Percentiles rank a stretch among this genome's conserved stretches.
These are phyloP conservation scores for Carpinus viminea DNA, from an alignment of 306 rosid genomes.

Conservation along the genomic window DNA sequence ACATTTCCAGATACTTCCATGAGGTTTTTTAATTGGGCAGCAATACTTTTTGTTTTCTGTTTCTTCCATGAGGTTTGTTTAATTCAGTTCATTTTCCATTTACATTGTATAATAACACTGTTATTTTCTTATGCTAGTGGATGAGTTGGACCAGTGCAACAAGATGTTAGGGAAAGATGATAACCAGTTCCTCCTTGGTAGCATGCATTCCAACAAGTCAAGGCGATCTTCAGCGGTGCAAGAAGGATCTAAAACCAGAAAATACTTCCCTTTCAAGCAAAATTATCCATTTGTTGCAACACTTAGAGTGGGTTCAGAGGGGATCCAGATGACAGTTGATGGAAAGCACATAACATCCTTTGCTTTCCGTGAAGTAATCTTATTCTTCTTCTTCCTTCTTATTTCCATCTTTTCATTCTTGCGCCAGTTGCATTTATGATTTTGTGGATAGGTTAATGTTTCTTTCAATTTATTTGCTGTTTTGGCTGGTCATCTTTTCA, in stretches of 20 bases:
- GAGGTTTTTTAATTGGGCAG: not conserved
- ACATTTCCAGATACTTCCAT: not conserved
- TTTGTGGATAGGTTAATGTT: conserved; percentile 14
- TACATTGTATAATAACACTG: conserved; percentile 21
- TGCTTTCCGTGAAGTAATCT: conserved; percentile 83
- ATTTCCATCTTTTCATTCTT: not conserved
- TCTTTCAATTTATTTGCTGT: conserved; percentile 32
- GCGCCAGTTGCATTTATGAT: conserved; percentile 14
- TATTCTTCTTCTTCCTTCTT: conserved; percentile 7
- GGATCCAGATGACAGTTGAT: conserved; percentile 99
- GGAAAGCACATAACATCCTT: conserved; percentile 95
- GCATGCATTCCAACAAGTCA: conserved; percentile 51
- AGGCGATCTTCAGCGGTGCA: conserved; percentile 45
- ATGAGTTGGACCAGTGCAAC: conserved; percentile 95
- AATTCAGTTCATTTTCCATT: not conserved
- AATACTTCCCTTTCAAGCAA: conserved; percentile 87
- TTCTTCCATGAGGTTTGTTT: conserved; percentile 4
- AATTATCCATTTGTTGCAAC: conserved; percentile 97
- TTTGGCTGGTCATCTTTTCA: conserved; percentile 43
- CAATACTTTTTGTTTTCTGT: not conserved
- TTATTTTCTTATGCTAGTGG: conserved; percentile 63
- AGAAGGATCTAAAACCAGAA: conserved; percentile 54
- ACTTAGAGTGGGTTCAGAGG: conserved; percentile 91
- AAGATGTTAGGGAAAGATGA: conserved; percentile 77
- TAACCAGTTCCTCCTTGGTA: conserved; percentile 34